Evolutionary conservation across 805 yeast species (phyloP), one percentile per base, ranked within the genome.

Genomic region (Schwanniomyces occidentalis): DNA sequence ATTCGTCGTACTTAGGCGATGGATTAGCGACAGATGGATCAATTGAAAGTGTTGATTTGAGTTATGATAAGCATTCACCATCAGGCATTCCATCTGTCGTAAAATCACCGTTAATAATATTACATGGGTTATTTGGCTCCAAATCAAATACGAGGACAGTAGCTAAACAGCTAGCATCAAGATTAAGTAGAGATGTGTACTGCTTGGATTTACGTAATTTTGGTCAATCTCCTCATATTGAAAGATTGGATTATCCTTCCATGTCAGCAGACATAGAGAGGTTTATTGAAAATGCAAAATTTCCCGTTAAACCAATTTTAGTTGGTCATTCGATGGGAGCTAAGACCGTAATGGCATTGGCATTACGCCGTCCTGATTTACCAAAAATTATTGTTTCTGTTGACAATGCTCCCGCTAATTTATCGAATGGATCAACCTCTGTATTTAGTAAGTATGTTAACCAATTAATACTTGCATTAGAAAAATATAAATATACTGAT

Each of bases 321-420:
- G 63, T 85, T 12, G 95, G 95, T 0, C 93, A 85, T 54, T 83
- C 91, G 0, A 83, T 86, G 93, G 99, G 99, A 5, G 99, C 95
- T 4, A 90, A 91, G 52, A 75, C 91, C 0, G 96, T 83, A 5
- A 90, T 91, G 97, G 89, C 93, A 0, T 67, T 85, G 4, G 82
- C 87, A 0, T 63, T 93, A 38, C 67, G 88, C 32, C 67, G 75
- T 15, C 91, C 90, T 0, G 73, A 76, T 1, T 46, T 80, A 8
- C 79, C 81, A 5, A 67, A 75, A 9, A 69, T 80, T 62, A 49
- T 89, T 30, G 75, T 90, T 4, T 66, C 88, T 5, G 95, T 93
- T 5, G 99, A 91, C 51, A 91, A 90, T 55, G 87, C 96, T 0
- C 98, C 99, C 0, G 76, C 88, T 1, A 79, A 80, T 39, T 66